Percentiles rank a stretch among this genome's conserved stretches.
Conservation (phyloP, 1,139 yeast genomes). For the Suhomyces maxii region DNA sequence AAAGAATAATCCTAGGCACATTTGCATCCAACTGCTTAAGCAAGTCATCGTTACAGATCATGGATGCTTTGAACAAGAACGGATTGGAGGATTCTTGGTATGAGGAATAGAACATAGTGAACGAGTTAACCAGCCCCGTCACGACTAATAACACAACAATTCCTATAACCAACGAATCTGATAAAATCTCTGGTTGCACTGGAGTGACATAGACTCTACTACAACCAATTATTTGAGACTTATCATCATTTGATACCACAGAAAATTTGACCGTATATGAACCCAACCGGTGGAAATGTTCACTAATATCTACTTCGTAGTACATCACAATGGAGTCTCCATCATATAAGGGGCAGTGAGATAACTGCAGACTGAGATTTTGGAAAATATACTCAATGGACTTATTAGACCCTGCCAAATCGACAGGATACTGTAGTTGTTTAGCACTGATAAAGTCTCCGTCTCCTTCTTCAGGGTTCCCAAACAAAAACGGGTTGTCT, state of each 20-base stretch:
- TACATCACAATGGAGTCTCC: slow-evolving; percentile 42
- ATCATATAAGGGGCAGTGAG: slow-evolving; percentile 44
- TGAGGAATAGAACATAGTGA: slow-evolving; percentile 52
- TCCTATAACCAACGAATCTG: slow-evolving; percentile 37
- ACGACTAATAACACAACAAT: slow-evolving; percentile 43
- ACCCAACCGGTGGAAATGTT: slow-evolving; percentile 39
- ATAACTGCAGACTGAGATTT: slow-evolving; percentile 27
- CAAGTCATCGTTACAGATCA: slow-evolving; percentile 59
- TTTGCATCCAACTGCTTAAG: slow-evolving; percentile 60
- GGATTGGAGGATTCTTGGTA: slow-evolving; percentile 65
- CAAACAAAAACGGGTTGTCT: background rate
- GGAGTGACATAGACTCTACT: slow-evolving; percentile 52
- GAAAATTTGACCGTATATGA: slow-evolving; percentile 42
- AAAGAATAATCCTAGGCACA: slow-evolving; percentile 47
- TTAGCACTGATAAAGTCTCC: background rate
- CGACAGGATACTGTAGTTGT: background rate
- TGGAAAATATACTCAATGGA: slow-evolving; percentile 27
- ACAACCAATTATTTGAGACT: slow-evolving; percentile 47
- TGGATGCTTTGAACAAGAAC: slow-evolving; percentile 57
- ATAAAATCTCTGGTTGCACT: slow-evolving; percentile 31
- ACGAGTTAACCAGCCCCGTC: slow-evolving; percentile 42
- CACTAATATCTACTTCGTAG: slow-evolving; percentile 38
- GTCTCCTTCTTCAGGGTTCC: background rate
- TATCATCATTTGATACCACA: slow-evolving; percentile 38
- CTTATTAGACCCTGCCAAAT: slow-evolving; percentile 17